Evolutionary conservation across 768 basidiomycete species (phyloP), one percentile per base, ranked within the genome.

Genomic region (Chalciporus sphaerocephalus): DNA sequence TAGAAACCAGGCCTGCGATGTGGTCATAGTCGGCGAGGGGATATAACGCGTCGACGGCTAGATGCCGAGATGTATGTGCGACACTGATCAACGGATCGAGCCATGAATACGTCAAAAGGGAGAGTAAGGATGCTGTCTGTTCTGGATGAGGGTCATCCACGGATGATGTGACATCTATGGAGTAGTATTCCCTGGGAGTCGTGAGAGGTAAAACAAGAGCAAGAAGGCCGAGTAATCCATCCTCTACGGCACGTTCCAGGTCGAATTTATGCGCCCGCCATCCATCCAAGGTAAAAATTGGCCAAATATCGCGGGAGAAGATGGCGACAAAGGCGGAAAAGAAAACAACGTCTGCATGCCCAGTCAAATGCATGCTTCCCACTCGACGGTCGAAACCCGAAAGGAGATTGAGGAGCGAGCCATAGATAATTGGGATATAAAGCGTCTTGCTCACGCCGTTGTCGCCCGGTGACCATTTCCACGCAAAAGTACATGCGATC

Each of bases 11-110:
- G 30, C 62, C 52, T 42, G 53, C 64, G 5, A 65, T 61, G 13
- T 52, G 56, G 46, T 73, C 69, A 36, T 72, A 72, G 51, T 81
- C 80, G 1, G 78, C 72, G 17, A 81, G 56, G 2, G 71, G 68
- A n/a, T 77, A 78, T 1, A 76, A 50, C 35, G 65, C 53, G 0
- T 73, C 71, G 30, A 64, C 59, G 1, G 72, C 55, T 2, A 81
- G 56, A 54, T 76, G 76, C 5, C 66, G 51, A 16, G 70, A 56
- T 13, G 66, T 59, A 48, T 69, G 68, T 1, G 72, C 77, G 3
- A 61, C 46, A 35, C 66, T 66, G 20, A 83, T 66, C 30, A 76
- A 58, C 4, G 69, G 67, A 50, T 85, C 76, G 50, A 85, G 64
- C 64, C 74, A 87, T 15, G 69, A 64, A 55, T 72, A 84, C 5